Conservation (phyloP, 306 rosid species). For the Vigna hirtella region DNA sequence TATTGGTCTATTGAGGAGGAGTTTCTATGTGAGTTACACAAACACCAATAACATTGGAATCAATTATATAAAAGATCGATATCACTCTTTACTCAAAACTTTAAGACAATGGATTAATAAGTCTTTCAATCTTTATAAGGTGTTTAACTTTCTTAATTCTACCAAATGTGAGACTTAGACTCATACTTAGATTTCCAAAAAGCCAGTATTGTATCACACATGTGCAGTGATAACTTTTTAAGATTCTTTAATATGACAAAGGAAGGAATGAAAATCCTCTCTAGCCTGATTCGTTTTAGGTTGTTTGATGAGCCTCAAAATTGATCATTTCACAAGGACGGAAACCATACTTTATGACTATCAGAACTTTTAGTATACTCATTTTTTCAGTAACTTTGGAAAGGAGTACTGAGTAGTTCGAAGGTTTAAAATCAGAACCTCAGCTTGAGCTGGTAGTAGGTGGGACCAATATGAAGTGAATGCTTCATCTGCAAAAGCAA, state of each 20-base stretch:
- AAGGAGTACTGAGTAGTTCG: constrained; percentile 44
- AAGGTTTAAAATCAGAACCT: constrained; percentile 60
- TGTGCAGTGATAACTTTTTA: constrained; percentile 60
- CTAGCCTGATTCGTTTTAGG: constrained; percentile 59
- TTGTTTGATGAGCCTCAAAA: constrained; percentile 39
- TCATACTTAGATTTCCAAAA: too few relatives aligned
- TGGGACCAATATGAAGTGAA: constrained; percentile 44
- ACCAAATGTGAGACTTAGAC: too few relatives aligned
- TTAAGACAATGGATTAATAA: too few relatives aligned
- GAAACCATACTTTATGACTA: constrained; percentile 49
- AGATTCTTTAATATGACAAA: constrained; percentile 46
- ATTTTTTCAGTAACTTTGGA: constrained; percentile 45
- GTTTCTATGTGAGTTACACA: too few relatives aligned
- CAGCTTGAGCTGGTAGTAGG: constrained; percentile 38
- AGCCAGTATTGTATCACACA: constrained; percentile 50
- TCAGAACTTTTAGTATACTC: constrained; percentile 56
- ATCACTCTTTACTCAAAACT: too few relatives aligned
- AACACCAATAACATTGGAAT: too few relatives aligned
- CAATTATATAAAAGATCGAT: too few relatives aligned
- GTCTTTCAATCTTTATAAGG: too few relatives aligned
- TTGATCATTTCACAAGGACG: constrained; percentile 45
- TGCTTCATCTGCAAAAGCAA: constrained; percentile 55
- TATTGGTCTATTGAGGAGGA: too few relatives aligned
- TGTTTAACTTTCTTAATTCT: too few relatives aligned
- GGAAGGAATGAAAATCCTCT: constrained; percentile 52